Evolutionary conservation across 2,329 filamentous ascomycete genomes (phyloP), one percentile per base, ranked within the genome.

Genomic region (Dactylella cylindrospora): DNA sequence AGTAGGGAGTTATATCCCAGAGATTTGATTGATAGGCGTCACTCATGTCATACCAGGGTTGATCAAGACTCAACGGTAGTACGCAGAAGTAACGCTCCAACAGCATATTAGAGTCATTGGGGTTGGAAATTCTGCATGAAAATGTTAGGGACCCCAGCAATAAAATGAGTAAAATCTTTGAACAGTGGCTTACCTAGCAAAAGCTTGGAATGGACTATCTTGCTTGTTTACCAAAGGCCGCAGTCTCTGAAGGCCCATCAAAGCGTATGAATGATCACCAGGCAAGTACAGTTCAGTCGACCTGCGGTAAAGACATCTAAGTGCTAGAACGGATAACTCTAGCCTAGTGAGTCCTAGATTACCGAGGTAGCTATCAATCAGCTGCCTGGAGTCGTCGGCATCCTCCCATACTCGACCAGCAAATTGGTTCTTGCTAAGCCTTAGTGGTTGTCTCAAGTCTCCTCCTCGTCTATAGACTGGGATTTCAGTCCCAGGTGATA

Each of bases 141-240:
- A 6, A 9, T 5, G 36, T 19, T 46, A n/a, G 13, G 3, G 12
- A 3, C 12, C n/a, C 12, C 12, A n/a, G 31, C 17, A 5, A n/a
- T 7, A n/a, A 29, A n/a, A n/a, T n/a, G n/a, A n/a, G n/a, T n/a
- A n/a, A n/a, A n/a, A n/a, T n/a, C n/a, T n/a, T n/a, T n/a, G n/a
- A n/a, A n/a, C 6, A n/a, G 4, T 29, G 20, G 10, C 28, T 15
- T 33, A 40, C 15, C 65, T 33, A 38, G 40, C 25, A 59, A 74
- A 74, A 20, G 72, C 72, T 50, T 74, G 72, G 66, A 74, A 74
- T 8, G 69, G 62, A 9, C 69, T 70, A 28, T 74, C 72, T 12
- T 67, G 71, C 28, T 53, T 38, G 60, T 73, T 70, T 22, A 74
- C 68, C 28, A 67, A 68, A 0, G 71, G 72, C 2, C 72, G 68